These are phyloP conservation scores for Odontarrhena argentea DNA, from an alignment of 345 rosid genomes.

Conservation along the genomic window DNA sequence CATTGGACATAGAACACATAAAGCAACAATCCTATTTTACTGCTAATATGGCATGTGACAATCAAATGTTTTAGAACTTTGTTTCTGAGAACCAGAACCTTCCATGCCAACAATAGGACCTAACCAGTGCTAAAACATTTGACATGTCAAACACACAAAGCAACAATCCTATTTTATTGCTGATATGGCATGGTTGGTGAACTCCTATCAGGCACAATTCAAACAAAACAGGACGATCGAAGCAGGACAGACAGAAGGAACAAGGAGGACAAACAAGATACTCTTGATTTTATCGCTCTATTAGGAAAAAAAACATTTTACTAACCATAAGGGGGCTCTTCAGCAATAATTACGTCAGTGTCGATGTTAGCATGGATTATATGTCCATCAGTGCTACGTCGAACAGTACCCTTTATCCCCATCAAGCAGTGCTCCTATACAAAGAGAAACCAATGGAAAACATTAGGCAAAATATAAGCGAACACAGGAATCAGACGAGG, in stretches of 20 bases:
- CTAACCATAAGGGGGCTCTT: slow-evolving; percentile 97
- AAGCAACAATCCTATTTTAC: slow-evolving; percentile 9
- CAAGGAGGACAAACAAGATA: slow-evolving; percentile 13
- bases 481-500: background rate
- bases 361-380: slow-evolving; percentile 98
- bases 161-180: slow-evolving; percentile 11
- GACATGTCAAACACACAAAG: background rate
- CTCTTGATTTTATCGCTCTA: background rate
- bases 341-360: slow-evolving; percentile 96
- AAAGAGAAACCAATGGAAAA: slow-evolving; percentile 23
- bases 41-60: too few species aligned
- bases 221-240: slow-evolving; percentile 3
- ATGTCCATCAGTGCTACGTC: slow-evolving; percentile 98
- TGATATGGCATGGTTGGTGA: background rate
- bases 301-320: slow-evolving; percentile 22
- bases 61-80: background rate
- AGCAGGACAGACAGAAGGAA: background rate
- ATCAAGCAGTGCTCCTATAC: slow-evolving; percentile 96
- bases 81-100: slow-evolving; percentile 3
- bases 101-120: background rate
- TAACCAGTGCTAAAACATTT: slow-evolving; percentile 13
- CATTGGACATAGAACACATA: background rate
- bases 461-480: slow-evolving; percentile 22
- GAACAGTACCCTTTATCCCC: slow-evolving; percentile 99
- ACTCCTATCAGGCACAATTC: slow-evolving; percentile 6